phyloP scores from a whole-genome alignment of 2,329 filamentous ascomycete species.

The Xylaria sp. region DNA sequence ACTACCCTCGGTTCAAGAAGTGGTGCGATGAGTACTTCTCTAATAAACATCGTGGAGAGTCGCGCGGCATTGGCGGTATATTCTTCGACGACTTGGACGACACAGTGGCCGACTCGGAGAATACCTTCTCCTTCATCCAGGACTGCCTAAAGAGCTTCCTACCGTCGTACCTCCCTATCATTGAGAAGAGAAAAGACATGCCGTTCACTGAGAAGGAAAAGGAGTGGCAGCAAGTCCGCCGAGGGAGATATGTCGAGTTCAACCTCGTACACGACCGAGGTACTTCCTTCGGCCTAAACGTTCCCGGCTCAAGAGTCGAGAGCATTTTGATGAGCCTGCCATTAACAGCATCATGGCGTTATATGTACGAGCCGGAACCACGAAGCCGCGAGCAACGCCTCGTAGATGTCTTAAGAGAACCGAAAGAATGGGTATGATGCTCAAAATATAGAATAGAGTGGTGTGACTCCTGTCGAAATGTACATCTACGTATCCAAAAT shows the following conservation, averaged over 20 bases:
- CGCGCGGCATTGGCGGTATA: conserved; percentile 89
- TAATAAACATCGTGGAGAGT: conserved; percentile 88
- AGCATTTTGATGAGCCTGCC: conserved; percentile 98
- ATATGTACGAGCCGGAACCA: conserved; percentile 87
- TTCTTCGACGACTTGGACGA: conserved; percentile 98
- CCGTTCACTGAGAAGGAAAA: conserved; percentile 85
- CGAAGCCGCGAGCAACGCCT: conserved; percentile 79
- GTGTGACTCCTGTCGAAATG: background rate
- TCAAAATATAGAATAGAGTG: background rate
- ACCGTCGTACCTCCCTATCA: conserved; percentile 87
- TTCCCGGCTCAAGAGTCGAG: conserved; percentile 88
- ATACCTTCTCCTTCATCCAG: conserved; percentile 86
- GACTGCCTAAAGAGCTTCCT: conserved; percentile 86
- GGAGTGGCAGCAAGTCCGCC: conserved; percentile 92
- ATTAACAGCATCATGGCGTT: conserved; percentile 90
- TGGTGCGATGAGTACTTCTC: conserved; percentile 99
- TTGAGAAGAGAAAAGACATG: conserved; percentile 90
- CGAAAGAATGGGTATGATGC: conserved; percentile 69
- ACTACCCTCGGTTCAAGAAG: conserved; percentile 94
- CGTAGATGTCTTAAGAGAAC: conserved; percentile 71
- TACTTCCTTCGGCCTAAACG: conserved; percentile 92
- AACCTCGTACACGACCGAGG: conserved; percentile 97
- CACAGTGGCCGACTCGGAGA: conserved; percentile 83
- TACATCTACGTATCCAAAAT: background rate
- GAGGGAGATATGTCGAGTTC: conserved; percentile 98